Conservation (phyloP, 2,329 filamentous ascomycete species). For the Orbilia brochopaga region DNA sequence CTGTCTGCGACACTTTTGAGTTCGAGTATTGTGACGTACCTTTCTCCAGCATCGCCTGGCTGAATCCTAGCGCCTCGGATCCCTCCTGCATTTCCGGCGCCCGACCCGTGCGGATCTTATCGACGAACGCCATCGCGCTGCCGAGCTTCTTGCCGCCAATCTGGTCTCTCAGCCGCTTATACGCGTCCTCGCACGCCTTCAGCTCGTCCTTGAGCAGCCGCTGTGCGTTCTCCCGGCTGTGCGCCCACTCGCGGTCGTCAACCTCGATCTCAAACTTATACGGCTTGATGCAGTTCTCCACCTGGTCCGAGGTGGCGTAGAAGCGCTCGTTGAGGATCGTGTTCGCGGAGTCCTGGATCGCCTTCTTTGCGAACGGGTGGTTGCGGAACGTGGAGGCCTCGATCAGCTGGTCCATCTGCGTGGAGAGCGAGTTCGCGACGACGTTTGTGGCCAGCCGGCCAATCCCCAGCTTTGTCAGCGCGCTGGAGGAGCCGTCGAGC, state of each 20-base stretch:
- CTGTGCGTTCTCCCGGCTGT: conserved; percentile 81
- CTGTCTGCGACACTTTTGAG: no score
- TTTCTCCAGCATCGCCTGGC: conserved; percentile 79
- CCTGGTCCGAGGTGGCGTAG: conserved; percentile 95
- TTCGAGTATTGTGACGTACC: conserved; percentile 63
- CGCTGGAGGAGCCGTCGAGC: conserved; percentile 86
- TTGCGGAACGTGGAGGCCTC: conserved; percentile 80
- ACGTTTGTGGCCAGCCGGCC: conserved; percentile 90
- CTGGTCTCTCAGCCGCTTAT: conserved; percentile 74
- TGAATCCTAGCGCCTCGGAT: conserved; percentile 80
- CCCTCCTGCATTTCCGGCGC: conserved; percentile 80
- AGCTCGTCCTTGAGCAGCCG: conserved; percentile 85
- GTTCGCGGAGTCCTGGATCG: conserved; percentile 89
- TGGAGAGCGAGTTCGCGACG: conserved; percentile 84
- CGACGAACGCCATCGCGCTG: conserved; percentile 89
- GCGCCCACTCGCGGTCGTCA: conserved; percentile 84
- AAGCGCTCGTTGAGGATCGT: conserved; percentile 91
- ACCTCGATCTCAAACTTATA: conserved; percentile 98
- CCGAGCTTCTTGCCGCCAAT: conserved; percentile 84
- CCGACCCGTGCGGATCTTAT: conserved; percentile 80
- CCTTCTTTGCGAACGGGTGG: conserved; percentile 88
- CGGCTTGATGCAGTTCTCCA: conserved; percentile 98
- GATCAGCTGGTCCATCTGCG: conserved; percentile 79
- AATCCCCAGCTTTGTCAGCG: conserved; percentile 91
- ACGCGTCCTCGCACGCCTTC: conserved; percentile 77